Evolutionary conservation across 164 flowering plant genomes (phyloP), one percentile per base, ranked within the genome.

Genomic region (Vitis cinerea): DNA sequence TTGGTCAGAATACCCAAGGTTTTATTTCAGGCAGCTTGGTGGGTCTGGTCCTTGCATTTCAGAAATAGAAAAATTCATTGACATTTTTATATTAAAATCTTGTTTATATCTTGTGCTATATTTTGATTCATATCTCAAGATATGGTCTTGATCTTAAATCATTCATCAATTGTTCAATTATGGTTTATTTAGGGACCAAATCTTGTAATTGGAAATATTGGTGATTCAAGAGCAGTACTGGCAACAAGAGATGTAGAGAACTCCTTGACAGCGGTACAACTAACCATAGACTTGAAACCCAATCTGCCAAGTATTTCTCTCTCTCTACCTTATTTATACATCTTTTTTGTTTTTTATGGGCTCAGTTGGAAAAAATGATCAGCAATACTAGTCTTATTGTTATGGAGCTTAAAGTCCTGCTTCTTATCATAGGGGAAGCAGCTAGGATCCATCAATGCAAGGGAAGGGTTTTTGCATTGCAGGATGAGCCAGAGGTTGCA

Each of bases 231-330:
- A 66, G 92, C 89, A 63, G 77, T 87, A 63, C 57, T 87, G 79
- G 92, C 86, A 15, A 83, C 80, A 51, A 87, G 88, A 79, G 88
- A 83, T 47, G 61, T 76, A 71, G 87, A 84, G 59, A 68, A 83
- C 68, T 58, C 76, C 31, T 72, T 87, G 75, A 54, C 76, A 75
- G 83, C 89, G 49, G 69, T 80, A 11, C 92, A 87, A 77, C 79
- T 91, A 79, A 91, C 97, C 8, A 84, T 86, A 61, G 97, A 91
- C 76, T 79, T 91, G 82, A 87, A 87, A 74, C 92, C 92, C 59
- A 84, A 87, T 83, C 87, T 88, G 63, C 90, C 93, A 56, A 72
- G 92, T 73, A 9, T 65, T 59, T 73, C 70, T 65, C 73, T 66
- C 64, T n/a, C 57, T 53, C 62, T 19, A 50, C 54, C 44, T 37